A percentile compares a stretch with the other conserved stretches of the same genome.
Conservation (phyloP, 202 grass and related monocot species). For the Musa balbisiana region DNA sequence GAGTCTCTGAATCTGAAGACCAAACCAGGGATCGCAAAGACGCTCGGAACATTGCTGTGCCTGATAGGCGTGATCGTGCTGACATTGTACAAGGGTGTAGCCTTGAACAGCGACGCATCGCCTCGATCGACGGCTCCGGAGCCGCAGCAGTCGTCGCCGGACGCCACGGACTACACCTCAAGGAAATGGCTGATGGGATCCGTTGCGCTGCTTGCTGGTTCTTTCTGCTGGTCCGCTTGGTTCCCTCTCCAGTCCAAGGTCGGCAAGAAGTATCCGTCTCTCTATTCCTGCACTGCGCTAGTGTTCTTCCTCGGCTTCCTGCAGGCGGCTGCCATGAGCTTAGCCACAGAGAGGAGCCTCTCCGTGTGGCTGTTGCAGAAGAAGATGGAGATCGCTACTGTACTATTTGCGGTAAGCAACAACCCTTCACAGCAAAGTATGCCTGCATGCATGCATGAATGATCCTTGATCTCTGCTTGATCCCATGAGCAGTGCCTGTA, state of each 20-base stretch:
- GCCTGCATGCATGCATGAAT: too few species aligned
- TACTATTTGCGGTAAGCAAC: conserved; percentile 49
- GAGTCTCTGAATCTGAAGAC: conserved; percentile 54
- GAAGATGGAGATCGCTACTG: conserved; percentile 42
- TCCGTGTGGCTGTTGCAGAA: conserved; percentile 39
- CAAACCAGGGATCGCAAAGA: conserved; percentile 48
- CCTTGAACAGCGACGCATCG: conserved; percentile 26
- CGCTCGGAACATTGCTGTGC: conserved; percentile 43
- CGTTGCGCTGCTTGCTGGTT: conserved; percentile 41
- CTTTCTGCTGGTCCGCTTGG: conserved; percentile 22
- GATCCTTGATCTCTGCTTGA: too few species aligned
- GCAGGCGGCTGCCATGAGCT: conserved; percentile 33
- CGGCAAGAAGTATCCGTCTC: conserved; percentile 43
- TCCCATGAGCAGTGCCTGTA: too few species aligned
- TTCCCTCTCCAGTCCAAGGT: conserved; percentile 52
- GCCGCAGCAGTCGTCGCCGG: neutral
- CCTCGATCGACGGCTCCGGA: neutral
- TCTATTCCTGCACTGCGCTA: conserved; percentile 45
- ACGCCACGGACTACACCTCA: neutral
- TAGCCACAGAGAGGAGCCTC: conserved; percentile 32
- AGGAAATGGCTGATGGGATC: conserved; percentile 63
- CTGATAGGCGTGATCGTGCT: conserved; percentile 40
- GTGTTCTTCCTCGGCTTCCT: conserved; percentile 50
- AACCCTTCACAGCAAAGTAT: too few species aligned
- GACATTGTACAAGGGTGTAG: conserved; percentile 53